Percentiles rank a stretch among this genome's conserved stretches.
These are phyloP conservation scores for Vigna nakashimae DNA, from an alignment of 306 rosid species.

Conservation along the genomic window DNA sequence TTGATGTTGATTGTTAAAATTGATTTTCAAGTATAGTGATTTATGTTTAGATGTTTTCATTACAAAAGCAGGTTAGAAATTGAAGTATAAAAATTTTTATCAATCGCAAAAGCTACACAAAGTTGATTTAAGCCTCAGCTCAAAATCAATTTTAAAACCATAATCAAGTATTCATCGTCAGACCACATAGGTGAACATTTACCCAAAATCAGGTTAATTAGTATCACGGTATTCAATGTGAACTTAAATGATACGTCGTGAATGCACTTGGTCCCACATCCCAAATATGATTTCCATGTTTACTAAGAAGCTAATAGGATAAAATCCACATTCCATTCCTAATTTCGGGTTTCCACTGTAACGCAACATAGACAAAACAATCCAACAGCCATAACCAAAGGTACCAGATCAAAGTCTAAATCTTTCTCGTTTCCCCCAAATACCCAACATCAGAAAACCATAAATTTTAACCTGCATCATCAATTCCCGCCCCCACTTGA, in stretches of 20 bases:
- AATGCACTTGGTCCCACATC: neutral
- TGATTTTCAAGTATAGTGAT: neutral
- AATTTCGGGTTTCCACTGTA: neutral
- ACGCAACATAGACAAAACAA: slow-evolving; percentile 19
- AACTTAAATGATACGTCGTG: neutral
- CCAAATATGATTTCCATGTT: neutral
- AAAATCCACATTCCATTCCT: neutral
- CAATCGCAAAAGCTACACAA: neutral
- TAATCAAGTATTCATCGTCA: neutral
- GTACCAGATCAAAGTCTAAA: neutral
- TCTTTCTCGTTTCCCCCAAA: neutral
- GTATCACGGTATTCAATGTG: neutral
- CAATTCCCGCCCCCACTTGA: slow-evolving; percentile 68
- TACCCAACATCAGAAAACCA: slow-evolving; percentile 6
- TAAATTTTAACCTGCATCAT: slow-evolving; percentile 63
- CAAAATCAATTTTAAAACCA: neutral
- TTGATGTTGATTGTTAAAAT: neutral
- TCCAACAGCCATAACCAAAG: slow-evolving; percentile 16
- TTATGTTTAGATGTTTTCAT: neutral
- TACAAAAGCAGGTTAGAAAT: neutral
- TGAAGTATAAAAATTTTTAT: neutral
- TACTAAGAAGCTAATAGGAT: neutral
- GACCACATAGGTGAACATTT: neutral
- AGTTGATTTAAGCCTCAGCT: neutral
- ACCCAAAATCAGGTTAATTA: neutral